Base-by-base conservation (phyloP, 371 early-diverging fungal genomes). In the Mortierella sp. region DNA sequence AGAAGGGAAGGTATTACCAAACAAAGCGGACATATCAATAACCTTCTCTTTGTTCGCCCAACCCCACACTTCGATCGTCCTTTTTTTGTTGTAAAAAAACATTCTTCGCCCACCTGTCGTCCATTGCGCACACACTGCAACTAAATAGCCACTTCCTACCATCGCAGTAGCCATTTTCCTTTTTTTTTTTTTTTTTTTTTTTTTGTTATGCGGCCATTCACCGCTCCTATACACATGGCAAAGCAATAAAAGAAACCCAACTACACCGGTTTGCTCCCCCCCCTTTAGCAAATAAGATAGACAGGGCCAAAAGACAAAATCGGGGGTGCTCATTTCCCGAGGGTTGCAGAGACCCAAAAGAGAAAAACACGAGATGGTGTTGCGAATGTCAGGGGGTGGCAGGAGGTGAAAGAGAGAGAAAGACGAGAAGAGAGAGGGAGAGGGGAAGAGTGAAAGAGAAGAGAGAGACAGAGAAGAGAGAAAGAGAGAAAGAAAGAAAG, bases 311-410 rank as follows among this genome's bases (percentile, higher is more conserved):
- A 37, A 48, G 64, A 24, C n/a, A 48, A 50, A 58, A 73, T 73
- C 73, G 64, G 52, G 67, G 68, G 52, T 64, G 44, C 63, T 52
- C n/a, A 44, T 41, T 73, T 55, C 73, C 73, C 66, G 66, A 73
- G 66, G 66, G 58, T 41, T 29, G 16, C 50, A 45, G 47, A 50
- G 50, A 55, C 41, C 13, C 44, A 43, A 65, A 22, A 22, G 4
- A 26, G 13, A n/a, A n/a, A n/a, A 43, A 40, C 24, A 14, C 24
- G 24, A 39, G 53, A 53, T 52, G 39, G 45, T 13, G 29, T 53
- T 40, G 45, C 34, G n/a, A 26, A 31, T 66, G 66, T 31, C 44
- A 63, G 31, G 19, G 58, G n/a, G n/a, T n/a, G n/a, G n/a, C n/a
- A n/a, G n/a, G 43, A 26, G 34, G 14, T 47, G 13, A 6, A 16